Evolutionary conservation across 179 eudicot species (phyloP).

Genomic region (Silene coronaria): DNA sequence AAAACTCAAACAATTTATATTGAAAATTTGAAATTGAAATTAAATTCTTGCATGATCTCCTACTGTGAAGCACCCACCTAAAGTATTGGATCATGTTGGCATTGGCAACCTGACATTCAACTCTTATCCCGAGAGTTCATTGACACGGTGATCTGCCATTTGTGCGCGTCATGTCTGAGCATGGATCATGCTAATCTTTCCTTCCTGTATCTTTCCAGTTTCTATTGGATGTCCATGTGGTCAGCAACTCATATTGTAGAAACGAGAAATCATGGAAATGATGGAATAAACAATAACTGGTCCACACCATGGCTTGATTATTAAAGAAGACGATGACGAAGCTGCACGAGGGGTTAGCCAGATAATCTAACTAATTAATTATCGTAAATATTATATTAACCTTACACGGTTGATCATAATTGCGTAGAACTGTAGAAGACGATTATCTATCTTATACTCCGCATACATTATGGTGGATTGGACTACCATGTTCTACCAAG

Average conservation of each 20-base stretch:
- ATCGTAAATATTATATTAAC: neutral
- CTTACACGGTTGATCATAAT: neutral
- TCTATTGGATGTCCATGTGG: neutral
- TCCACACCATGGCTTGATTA: neutral
- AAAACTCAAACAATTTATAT: neutral
- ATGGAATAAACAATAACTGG: neutral
- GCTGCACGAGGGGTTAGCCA: neutral
- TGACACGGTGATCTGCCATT: neutral
- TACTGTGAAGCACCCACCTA: neutral
- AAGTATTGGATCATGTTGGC: neutral
- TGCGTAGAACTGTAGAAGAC: neutral
- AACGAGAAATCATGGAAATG: no score
- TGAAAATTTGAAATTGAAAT: neutral
- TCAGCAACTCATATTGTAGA: neutral
- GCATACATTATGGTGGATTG: neutral
- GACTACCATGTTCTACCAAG: neutral
- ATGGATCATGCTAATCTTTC: neutral
- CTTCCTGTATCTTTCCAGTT: neutral
- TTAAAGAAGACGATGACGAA: neutral
- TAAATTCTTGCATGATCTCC: no score
- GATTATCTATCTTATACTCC: neutral
- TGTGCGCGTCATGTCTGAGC: neutral
- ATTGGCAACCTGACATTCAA: no score
- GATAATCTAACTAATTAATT: neutral
- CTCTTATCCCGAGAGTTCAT: no score